phyloP scores from a whole-genome alignment of 2,329 filamentous ascomycete genomes.

The Fusarium sp. region DNA sequence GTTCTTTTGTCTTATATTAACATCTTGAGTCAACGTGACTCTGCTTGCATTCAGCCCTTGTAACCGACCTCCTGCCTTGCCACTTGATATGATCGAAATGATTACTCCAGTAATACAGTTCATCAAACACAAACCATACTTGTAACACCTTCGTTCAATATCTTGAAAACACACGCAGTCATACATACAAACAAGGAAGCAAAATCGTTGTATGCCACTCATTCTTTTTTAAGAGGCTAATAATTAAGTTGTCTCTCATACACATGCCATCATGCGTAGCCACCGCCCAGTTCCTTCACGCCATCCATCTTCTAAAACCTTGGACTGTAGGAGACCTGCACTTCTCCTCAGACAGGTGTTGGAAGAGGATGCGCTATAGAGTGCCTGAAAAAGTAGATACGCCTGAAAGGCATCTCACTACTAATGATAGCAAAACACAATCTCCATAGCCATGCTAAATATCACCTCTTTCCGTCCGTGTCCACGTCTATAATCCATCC shows the following conservation, averaged over 20 bases:
- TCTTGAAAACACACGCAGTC: background rate
- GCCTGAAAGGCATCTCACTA: slow-evolving; percentile 21
- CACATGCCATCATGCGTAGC: slow-evolving; percentile 37
- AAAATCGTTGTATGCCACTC: slow-evolving; percentile 2
- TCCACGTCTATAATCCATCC: slow-evolving; percentile 32
- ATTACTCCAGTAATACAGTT: too few relatives aligned
- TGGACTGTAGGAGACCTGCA: slow-evolving; percentile 51
- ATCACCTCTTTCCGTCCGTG: slow-evolving; percentile 19
- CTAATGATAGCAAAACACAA: slow-evolving; percentile 26
- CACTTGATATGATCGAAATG: too few relatives aligned
- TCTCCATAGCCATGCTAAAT: slow-evolving; percentile 20
- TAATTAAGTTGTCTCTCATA: slow-evolving; percentile 23
- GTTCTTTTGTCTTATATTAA: slow-evolving; percentile 1
- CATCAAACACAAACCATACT: too few relatives aligned
- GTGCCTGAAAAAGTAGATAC: slow-evolving; percentile 27
- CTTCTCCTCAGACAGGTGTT: slow-evolving; percentile 45
- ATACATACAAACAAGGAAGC: background rate
- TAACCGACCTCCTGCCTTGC: too few relatives aligned
- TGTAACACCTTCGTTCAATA: background rate
- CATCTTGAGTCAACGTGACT: background rate
- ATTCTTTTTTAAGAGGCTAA: slow-evolving; percentile 23
- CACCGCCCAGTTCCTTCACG: slow-evolving; percentile 20
- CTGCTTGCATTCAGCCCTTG: background rate
- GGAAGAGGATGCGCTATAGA: slow-evolving; percentile 2
- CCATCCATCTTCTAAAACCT: slow-evolving; percentile 19